Percentiles rank a stretch among this genome's conserved stretches.
phyloP scores from a whole-genome alignment of 2,329 filamentous ascomycete genomes.

The Dryadomyces quercus-mongolicae region DNA sequence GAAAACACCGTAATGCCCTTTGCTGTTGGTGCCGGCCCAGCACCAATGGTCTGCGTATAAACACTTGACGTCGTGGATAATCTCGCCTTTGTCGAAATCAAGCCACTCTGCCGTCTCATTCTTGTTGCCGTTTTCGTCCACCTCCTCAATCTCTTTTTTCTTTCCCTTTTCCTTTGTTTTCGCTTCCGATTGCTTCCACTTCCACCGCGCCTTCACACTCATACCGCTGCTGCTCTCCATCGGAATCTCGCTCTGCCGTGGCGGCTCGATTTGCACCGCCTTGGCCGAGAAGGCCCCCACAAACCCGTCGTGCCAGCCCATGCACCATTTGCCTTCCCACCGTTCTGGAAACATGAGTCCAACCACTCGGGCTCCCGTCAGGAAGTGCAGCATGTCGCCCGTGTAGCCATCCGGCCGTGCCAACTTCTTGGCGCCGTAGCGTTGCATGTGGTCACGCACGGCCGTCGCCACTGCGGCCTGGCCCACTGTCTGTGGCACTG shows the following conservation, averaged over 20 bases:
- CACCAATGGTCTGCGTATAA: constrained; percentile 23
- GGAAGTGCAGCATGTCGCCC: constrained; percentile 26
- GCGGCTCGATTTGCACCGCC: constrained; percentile 33
- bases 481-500: constrained; percentile 17
- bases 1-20: constrained; percentile 22
- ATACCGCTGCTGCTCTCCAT: constrained; percentile 34
- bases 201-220: constrained; percentile 39
- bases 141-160: background rate
- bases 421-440: constrained; percentile 21
- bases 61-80: constrained; percentile 50
- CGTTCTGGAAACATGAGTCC: constrained; percentile 38
- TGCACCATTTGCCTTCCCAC: constrained; percentile 43
- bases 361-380: constrained; percentile 34
- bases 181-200: constrained; percentile 26
- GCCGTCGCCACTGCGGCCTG: constrained; percentile 23
- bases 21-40: constrained; percentile 23
- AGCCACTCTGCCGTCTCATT: constrained; percentile 31
- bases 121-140: background rate
- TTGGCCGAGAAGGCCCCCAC: constrained; percentile 38
- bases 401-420: constrained; percentile 20
- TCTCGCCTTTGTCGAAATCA: constrained; percentile 54
- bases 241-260: constrained; percentile 31
- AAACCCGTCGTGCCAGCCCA: constrained; percentile 43
- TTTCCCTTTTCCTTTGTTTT: background rate
- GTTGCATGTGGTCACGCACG: constrained; percentile 21